phyloP scores from a whole-genome alignment of 1,284 basidiomycete species.

The Pseudozyma sp. region DNA sequence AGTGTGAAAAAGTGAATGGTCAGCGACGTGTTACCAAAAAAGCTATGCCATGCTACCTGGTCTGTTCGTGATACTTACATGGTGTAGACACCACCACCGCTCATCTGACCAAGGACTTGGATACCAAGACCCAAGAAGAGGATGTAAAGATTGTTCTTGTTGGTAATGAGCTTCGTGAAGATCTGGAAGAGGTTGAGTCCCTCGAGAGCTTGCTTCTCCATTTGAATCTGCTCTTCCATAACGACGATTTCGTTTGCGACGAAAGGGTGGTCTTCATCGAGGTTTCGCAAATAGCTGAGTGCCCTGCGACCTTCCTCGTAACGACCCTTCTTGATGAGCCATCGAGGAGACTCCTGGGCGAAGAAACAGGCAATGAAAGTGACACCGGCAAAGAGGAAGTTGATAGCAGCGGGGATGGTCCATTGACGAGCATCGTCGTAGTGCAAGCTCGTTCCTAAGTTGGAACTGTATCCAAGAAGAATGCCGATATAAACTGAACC shows the following conservation, averaged over 20 bases:
- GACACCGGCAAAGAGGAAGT: slow-evolving; percentile 56
- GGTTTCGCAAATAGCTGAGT: slow-evolving; percentile 49
- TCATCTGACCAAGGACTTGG: slow-evolving; percentile 56
- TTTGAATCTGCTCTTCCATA: slow-evolving; percentile 41
- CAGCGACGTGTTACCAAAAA: too few species aligned
- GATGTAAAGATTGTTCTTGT: slow-evolving; percentile 51
- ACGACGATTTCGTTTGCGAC: slow-evolving; percentile 46
- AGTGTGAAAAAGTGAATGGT: not conserved
- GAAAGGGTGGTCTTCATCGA: slow-evolving; percentile 38
- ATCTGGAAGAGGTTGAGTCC: slow-evolving; percentile 37
- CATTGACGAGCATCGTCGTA: slow-evolving; percentile 32
- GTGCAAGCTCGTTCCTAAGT: slow-evolving; percentile 28
- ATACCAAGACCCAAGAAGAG: slow-evolving; percentile 51
- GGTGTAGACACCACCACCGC: slow-evolving; percentile 52
- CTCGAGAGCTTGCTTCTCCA: slow-evolving; percentile 41
- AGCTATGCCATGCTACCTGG: too few species aligned
- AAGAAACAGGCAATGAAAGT: slow-evolving; percentile 46
- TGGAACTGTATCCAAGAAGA: slow-evolving; percentile 41
- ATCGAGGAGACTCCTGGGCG: slow-evolving; percentile 54
- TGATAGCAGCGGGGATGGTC: slow-evolving; percentile 50
- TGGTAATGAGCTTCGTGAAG: slow-evolving; percentile 44
- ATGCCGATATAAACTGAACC: slow-evolving; percentile 48
- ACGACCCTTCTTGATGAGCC: slow-evolving; percentile 50
- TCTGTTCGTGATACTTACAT: slow-evolving; percentile 3
- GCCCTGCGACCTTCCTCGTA: slow-evolving; percentile 47